Conservation (phyloP, 2,329 filamentous ascomycete species). For the Monilinia aucupariae region DNA sequence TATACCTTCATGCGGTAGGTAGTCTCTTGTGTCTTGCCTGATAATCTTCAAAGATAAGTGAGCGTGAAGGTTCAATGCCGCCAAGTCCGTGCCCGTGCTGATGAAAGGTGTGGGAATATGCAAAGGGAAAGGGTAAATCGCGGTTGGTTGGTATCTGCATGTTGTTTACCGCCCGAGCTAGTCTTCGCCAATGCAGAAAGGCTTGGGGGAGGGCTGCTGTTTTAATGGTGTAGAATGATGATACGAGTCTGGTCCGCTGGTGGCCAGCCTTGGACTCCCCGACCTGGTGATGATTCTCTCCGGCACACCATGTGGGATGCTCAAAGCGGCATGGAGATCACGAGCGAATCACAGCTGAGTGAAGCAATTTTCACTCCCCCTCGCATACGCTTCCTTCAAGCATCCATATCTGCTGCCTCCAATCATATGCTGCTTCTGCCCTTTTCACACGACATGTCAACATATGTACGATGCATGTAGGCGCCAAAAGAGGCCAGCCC, state of each 20-base stretch:
- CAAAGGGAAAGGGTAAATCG: not conserved
- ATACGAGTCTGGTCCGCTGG: too few species aligned
- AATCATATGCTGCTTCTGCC: not conserved
- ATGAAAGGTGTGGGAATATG: not conserved
- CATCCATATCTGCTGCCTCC: not conserved
- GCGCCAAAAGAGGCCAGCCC: not conserved
- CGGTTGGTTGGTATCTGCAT: not conserved
- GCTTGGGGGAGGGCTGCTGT: not conserved
- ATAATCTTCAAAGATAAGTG: too few species aligned
- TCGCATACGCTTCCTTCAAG: conserved; percentile 5
- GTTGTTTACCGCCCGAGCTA: conserved; percentile 12
- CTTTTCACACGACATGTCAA: conserved; percentile 4
- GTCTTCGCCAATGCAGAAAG: conserved; percentile 13
- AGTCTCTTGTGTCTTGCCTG: too few species aligned
- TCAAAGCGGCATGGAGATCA: conserved; percentile 9
- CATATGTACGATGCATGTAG: not conserved
- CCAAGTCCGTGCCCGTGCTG: conserved; percentile 6
- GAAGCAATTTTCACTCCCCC: not conserved
- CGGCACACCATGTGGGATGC: not conserved
- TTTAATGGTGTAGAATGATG: not conserved
- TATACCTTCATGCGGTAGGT: too few species aligned
- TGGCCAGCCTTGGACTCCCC: too few species aligned
- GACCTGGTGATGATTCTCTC: too few species aligned
- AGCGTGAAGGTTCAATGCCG: conserved; percentile 1
- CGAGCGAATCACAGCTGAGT: conserved; percentile 9